Conservation (phyloP, 2,329 filamentous ascomycete species). For the Neofusicoccum sp. region DNA sequence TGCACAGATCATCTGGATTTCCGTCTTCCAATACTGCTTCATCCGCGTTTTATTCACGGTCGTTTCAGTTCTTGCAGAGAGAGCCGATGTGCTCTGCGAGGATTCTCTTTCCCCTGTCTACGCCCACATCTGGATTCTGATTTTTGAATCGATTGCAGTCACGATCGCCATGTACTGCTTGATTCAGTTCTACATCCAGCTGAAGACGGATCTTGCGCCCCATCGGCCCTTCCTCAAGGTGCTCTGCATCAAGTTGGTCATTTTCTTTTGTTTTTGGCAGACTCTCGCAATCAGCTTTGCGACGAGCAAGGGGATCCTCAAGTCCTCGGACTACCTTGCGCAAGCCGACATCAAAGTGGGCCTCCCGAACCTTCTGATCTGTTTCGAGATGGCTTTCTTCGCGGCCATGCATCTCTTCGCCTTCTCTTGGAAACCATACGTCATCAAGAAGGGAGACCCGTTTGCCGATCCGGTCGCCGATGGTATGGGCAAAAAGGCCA, state of each 20-base stretch:
- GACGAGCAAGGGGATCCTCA: slow-evolving; percentile 63
- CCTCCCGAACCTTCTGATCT: slow-evolving; percentile 75
- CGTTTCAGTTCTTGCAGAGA: slow-evolving; percentile 73
- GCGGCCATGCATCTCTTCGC: slow-evolving; percentile 78
- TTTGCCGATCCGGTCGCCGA: slow-evolving; percentile 31
- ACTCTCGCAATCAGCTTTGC: slow-evolving; percentile 61
- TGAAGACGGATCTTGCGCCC: slow-evolving; percentile 67
- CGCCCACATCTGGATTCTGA: slow-evolving; percentile 80
- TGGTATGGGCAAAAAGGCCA: slow-evolving; percentile 20
- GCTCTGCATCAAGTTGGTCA: slow-evolving; percentile 83
- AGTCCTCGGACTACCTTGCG: slow-evolving; percentile 63
- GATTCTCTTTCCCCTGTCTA: slow-evolving; percentile 76
- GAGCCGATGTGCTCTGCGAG: slow-evolving; percentile 73
- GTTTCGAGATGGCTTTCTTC: slow-evolving; percentile 84
- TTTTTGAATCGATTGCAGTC: slow-evolving; percentile 71
- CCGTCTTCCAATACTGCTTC: slow-evolving; percentile 85
- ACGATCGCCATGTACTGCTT: slow-evolving; percentile 87
- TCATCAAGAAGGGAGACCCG: slow-evolving; percentile 30
- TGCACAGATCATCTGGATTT: slow-evolving; percentile 70
- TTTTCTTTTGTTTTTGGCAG: slow-evolving; percentile 93
- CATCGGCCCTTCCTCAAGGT: slow-evolving; percentile 80
- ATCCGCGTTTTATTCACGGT: slow-evolving; percentile 79
- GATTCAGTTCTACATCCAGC: slow-evolving; percentile 83
- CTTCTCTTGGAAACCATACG: slow-evolving; percentile 76
- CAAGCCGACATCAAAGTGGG: slow-evolving; percentile 80